Evolutionary conservation across 2,329 filamentous ascomycete genomes (phyloP).

Genomic region (Aspergillus puulaauensis): DNA sequence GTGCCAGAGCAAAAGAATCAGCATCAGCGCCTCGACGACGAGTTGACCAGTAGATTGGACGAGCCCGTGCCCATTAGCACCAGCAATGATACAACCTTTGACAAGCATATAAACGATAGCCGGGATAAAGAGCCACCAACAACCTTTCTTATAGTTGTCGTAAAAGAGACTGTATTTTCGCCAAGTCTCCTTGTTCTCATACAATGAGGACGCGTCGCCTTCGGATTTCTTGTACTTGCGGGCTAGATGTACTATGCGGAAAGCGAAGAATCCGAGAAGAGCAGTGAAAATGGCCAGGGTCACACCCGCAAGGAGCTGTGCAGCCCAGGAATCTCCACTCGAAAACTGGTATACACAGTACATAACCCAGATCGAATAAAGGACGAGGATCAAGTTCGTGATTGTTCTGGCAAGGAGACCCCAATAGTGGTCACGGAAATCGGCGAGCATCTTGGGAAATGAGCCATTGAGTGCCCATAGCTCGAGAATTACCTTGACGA

Average conservation of each 20-base stretch:
- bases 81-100: slow-evolving; percentile 83
- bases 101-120: slow-evolving; percentile 86
- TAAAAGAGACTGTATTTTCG: slow-evolving; percentile 97
- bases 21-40: slow-evolving; percentile 75
- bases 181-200: slow-evolving; percentile 88
- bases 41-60: slow-evolving; percentile 77
- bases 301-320: slow-evolving; percentile 76
- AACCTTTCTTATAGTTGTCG: slow-evolving; percentile 88
- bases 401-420: slow-evolving; percentile 84
- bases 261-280: slow-evolving; percentile 78
- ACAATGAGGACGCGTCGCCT: slow-evolving; percentile 71
- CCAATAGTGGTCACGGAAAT: slow-evolving; percentile 97
- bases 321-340: slow-evolving; percentile 89
- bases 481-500: slow-evolving; percentile 90
- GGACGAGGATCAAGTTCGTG: slow-evolving; percentile 82
- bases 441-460: slow-evolving; percentile 75
- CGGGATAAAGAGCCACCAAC: slow-evolving; percentile 97
- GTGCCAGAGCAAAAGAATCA: slow-evolving; percentile 76
- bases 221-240: slow-evolving; percentile 70
- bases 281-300: slow-evolving; percentile 79
- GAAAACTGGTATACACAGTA: slow-evolving; percentile 98
- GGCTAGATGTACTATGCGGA: slow-evolving; percentile 77
- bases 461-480: slow-evolving; percentile 85
- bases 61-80: slow-evolving; percentile 80
- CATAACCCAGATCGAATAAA: slow-evolving; percentile 93